These are phyloP conservation scores for Mortierella sp. DNA, from an alignment of 371 early-diverging fungal species.

Conservation along the genomic window DNA sequence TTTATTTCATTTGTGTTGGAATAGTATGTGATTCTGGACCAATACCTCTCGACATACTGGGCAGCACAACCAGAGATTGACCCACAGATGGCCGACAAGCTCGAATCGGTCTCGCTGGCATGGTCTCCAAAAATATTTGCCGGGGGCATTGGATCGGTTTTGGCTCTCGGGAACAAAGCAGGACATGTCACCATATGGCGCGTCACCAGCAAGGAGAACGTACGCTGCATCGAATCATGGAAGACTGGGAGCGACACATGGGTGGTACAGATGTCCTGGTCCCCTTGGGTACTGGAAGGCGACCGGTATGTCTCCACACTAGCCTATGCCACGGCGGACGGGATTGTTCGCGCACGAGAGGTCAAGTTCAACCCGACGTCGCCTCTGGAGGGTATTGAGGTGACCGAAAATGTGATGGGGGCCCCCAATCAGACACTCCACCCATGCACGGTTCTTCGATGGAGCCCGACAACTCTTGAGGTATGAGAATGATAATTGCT, in stretches of 20 bases:
- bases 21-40: slow-evolving; percentile 34
- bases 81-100: slow-evolving; percentile 26
- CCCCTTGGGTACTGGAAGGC: slow-evolving; percentile 38
- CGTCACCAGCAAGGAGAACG: slow-evolving; percentile 18
- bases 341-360: slow-evolving; percentile 22
- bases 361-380: slow-evolving; percentile 17
- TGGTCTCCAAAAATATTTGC: slow-evolving; percentile 50
- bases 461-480: slow-evolving; percentile 21
- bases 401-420: slow-evolving; percentile 23
- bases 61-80: slow-evolving; percentile 12
- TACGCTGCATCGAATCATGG: slow-evolving; percentile 31
- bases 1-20: neutral
- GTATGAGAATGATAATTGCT: slow-evolving; percentile 6
- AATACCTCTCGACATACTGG: slow-evolving; percentile 28
- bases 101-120: slow-evolving; percentile 43
- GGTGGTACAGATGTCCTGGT: slow-evolving; percentile 42
- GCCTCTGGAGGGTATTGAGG: slow-evolving; percentile 27
- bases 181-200: slow-evolving; percentile 49
- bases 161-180: slow-evolving; percentile 48
- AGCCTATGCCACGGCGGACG: slow-evolving; percentile 33
- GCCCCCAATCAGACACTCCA: slow-evolving; percentile 12
- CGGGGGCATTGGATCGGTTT: slow-evolving; percentile 33
- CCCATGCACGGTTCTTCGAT: slow-evolving; percentile 37
- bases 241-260: slow-evolving; percentile 27
- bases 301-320: slow-evolving; percentile 25